Percentiles rank a stretch among this genome's conserved stretches.
phyloP scores from a whole-genome alignment of 2,329 filamentous ascomycete genomes.

The Pleoardoris graminearum region DNA sequence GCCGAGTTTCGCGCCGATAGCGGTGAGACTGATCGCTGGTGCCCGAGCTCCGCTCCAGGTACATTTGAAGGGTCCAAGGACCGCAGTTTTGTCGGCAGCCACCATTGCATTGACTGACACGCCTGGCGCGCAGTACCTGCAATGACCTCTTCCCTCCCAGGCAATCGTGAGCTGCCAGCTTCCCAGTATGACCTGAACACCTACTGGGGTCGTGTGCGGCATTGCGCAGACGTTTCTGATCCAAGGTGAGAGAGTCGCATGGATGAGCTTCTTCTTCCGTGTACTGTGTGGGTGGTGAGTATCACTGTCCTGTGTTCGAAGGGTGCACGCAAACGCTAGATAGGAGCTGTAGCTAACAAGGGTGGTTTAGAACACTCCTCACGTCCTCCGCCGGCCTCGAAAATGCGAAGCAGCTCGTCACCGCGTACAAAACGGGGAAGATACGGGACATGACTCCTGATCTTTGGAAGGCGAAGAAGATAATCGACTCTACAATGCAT shows the following conservation, averaged over 20 bases:
- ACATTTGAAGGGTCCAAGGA: neutral
- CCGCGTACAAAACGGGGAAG: conserved; percentile 84
- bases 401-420: conserved; percentile 78
- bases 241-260: conserved; percentile 73
- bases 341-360: conserved; percentile 19
- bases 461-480: conserved; percentile 94
- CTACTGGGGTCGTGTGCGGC: conserved; percentile 92
- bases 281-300: conserved; percentile 42
- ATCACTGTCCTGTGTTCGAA: conserved; percentile 34
- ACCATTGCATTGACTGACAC: neutral
- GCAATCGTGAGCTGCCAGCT: conserved; percentile 78
- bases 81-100: neutral
- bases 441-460: conserved; percentile 81
- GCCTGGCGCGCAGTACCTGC: neutral
- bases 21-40: neutral
- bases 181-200: conserved; percentile 92
- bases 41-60: neutral
- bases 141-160: conserved; percentile 66
- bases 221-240: conserved; percentile 88
- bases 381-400: conserved; percentile 78
- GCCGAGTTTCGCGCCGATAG: conserved; percentile 6
- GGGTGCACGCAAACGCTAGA: neutral
- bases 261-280: conserved; percentile 12
- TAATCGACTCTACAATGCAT: conserved; percentile 94
- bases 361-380: conserved; percentile 74